Evolutionary conservation across 2,329 filamentous ascomycete species (phyloP).

Genomic region (Aureobasidium sp.): DNA sequence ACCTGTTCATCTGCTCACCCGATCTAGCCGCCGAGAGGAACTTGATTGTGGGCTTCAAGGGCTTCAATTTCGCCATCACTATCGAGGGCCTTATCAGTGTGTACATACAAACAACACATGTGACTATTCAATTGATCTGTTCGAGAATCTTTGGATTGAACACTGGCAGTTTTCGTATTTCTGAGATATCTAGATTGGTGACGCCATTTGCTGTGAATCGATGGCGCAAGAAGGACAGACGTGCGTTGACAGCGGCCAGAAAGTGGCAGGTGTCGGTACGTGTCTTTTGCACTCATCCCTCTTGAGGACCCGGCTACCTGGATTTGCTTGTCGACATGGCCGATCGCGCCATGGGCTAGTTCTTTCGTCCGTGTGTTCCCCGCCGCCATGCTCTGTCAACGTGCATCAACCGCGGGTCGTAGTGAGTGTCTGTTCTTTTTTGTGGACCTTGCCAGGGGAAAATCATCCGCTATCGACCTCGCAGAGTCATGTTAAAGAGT

Average conservation of each 20-base stretch:
- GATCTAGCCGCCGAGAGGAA: neutral
- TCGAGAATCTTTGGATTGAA: neutral
- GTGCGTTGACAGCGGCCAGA: constrained; percentile 2
- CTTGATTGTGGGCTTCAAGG: neutral
- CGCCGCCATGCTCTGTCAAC: constrained; percentile 14
- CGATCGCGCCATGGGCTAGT: constrained; percentile 14
- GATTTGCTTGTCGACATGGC: neutral
- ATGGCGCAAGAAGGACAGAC: constrained; percentile 8
- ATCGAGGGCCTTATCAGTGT: neutral
- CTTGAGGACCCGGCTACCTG: constrained; percentile 12
- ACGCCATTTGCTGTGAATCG: constrained; percentile 11
- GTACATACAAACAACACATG: neutral
- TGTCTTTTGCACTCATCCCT: neutral
- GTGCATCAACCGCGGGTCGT: constrained; percentile 9
- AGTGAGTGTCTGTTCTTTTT: constrained; percentile 11
- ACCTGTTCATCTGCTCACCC: neutral
- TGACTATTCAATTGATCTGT: neutral
- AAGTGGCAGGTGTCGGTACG: constrained; percentile 7
- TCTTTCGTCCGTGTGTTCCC: constrained; percentile 13
- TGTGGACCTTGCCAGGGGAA: constrained; percentile 9
- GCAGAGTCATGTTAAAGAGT: neutral
- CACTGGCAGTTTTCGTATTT: neutral
- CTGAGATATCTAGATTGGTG: neutral
- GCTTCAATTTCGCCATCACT: neutral
- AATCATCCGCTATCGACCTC: neutral